Evolutionary conservation across 352 stramenopile species (phyloP).

Genomic region (Globisporangium cederbergense): DNA sequence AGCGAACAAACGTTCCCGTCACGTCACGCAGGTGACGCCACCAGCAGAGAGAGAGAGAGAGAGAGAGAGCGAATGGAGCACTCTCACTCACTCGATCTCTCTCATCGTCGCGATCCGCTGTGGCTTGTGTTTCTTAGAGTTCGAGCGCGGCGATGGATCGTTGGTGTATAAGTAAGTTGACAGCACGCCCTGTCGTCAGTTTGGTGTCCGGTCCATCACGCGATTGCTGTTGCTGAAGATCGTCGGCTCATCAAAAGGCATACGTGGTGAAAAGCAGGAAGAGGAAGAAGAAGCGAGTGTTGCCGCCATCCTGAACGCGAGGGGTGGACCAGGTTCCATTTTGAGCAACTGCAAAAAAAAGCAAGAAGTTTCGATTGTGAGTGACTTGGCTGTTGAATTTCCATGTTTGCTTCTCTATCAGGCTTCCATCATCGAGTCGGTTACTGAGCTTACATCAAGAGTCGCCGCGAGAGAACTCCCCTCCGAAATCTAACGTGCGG

Average conservation of each 20-base stretch:
- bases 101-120: slow-evolving; percentile 1
- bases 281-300: not conserved
- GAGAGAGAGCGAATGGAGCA: slow-evolving; percentile 3
- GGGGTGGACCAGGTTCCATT: not conserved
- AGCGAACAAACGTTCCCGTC: not conserved
- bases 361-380: not conserved
- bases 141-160: slow-evolving; percentile 4
- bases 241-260: not conserved
- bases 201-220: slow-evolving; percentile 2
- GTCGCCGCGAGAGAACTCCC: not conserved
- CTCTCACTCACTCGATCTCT: slow-evolving; percentile 3
- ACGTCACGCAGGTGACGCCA: slow-evolving; percentile 1
- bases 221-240: not conserved
- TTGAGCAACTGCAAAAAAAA: slow-evolving; percentile 3
- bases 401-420: not conserved
- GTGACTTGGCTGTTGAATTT: not conserved
- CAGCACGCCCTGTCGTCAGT: slow-evolving; percentile 1
- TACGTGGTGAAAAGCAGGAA: not conserved
- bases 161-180: slow-evolving; percentile 7
- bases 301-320: not conserved
- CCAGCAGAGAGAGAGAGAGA: slow-evolving; percentile 3
- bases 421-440: not conserved
- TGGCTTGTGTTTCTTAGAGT: slow-evolving; percentile 13
- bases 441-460: not conserved
- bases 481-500: not conserved